Conservation (phyloP, 345 rosid species). For the Eucalyptus marginata region DNA sequence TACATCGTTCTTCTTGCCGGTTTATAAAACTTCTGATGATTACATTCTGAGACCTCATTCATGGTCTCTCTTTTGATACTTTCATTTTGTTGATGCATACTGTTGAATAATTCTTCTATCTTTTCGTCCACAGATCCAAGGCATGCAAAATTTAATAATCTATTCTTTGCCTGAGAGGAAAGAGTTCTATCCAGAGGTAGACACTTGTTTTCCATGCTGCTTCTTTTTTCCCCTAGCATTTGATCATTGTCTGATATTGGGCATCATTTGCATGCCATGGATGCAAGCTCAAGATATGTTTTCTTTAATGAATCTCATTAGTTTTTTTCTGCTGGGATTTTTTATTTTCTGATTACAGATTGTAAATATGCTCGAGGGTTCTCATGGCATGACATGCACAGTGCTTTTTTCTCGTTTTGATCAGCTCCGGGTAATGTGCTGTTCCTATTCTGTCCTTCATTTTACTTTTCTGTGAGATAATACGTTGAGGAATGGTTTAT, state of each 20-base stretch:
- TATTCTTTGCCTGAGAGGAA: constrained; percentile 92
- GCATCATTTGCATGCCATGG: neutral
- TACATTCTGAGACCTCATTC: neutral
- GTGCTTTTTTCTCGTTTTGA: constrained; percentile 72
- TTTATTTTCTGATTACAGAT: constrained; percentile 31
- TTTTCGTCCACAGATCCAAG: constrained; percentile 58
- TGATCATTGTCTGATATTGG: neutral
- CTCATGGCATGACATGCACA: constrained; percentile 56
- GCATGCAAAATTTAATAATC: constrained; percentile 63
- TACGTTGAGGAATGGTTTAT: neutral
- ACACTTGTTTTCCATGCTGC: neutral
- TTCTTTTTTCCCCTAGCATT: neutral
- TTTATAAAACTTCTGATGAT: neutral
- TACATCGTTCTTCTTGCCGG: neutral
- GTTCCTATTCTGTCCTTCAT: neutral
- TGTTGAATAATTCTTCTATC: neutral
- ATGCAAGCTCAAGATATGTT: neutral
- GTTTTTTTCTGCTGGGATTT: neutral
- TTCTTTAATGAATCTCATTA: neutral
- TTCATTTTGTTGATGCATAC: neutral
- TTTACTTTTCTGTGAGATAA: neutral
- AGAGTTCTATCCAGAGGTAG: constrained; percentile 89
- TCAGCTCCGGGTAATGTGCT: constrained; percentile 45
- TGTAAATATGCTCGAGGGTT: constrained; percentile 78
- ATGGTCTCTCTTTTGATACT: neutral